phyloP scores from a whole-genome alignment of 2,329 filamentous ascomycete species.

The Paradendryphiella salina region DNA sequence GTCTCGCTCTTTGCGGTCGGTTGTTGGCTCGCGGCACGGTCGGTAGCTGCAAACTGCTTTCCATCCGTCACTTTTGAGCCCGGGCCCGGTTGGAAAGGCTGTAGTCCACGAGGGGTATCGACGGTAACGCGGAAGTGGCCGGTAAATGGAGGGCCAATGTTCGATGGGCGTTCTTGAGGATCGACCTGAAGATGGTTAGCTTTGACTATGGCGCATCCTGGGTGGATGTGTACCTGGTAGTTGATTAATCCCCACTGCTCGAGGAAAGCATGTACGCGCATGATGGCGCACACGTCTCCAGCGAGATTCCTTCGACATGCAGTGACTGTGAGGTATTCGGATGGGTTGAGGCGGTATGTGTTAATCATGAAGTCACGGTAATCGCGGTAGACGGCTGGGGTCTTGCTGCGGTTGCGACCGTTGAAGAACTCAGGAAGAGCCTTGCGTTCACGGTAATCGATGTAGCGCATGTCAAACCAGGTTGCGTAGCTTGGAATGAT shows the following conservation, averaged over 20 bases:
- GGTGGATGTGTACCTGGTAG: constrained; percentile 72
- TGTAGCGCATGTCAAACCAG: constrained; percentile 97
- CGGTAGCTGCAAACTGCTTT: constrained; percentile 68
- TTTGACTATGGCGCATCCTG: not conserved
- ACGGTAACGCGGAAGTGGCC: constrained; percentile 96
- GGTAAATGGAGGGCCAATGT: constrained; percentile 94
- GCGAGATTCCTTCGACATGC: constrained; percentile 93
- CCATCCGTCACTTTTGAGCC: constrained; percentile 66
- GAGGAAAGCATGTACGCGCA: constrained; percentile 96
- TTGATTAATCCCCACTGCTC: constrained; percentile 99
- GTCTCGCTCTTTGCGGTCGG: constrained; percentile 75
- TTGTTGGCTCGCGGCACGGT: constrained; percentile 67
- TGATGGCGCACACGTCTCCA: constrained; percentile 97
- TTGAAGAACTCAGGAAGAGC: constrained; percentile 98
- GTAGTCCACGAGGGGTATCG: constrained; percentile 90
- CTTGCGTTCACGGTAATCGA: constrained; percentile 91
- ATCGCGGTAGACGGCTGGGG: constrained; percentile 94
- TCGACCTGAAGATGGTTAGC: constrained; percentile 70
- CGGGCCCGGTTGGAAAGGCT: constrained; percentile 90
- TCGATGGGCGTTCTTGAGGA: constrained; percentile 90
- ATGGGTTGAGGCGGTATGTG: constrained; percentile 92
- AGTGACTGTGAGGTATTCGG: constrained; percentile 95
- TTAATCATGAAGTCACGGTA: constrained; percentile 99
- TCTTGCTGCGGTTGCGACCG: constrained; percentile 96
- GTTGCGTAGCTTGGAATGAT: constrained; percentile 96